phyloP scores from a whole-genome alignment of 2,329 filamentous ascomycete species.

The Hypoxylon sp. region DNA sequence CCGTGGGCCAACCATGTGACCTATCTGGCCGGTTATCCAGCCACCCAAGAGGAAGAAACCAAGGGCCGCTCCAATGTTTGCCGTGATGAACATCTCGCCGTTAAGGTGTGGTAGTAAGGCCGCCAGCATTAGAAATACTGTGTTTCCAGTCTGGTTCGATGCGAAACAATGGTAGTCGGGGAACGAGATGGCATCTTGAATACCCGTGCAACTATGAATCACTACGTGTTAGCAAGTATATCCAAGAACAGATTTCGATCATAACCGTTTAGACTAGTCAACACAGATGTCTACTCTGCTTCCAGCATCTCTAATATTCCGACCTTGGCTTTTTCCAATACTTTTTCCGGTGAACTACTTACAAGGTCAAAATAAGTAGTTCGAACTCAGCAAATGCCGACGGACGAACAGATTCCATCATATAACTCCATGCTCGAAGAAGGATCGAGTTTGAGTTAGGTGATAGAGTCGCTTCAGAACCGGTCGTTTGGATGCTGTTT shows the following conservation, averaged over 20 bases:
- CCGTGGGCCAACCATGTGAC: conserved; percentile 67
- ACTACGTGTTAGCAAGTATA: conserved; percentile 21
- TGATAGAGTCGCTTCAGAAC: conserved; percentile 19
- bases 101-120: conserved; percentile 65
- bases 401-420: conserved; percentile 56
- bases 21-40: conserved; percentile 69
- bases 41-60: conserved; percentile 70
- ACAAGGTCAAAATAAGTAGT: conserved; percentile 64
- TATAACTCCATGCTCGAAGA: conserved; percentile 47
- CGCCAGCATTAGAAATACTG: conserved; percentile 70
- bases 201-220: conserved; percentile 60
- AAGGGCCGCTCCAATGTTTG: conserved; percentile 70
- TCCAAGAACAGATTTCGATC: not conserved
- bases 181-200: conserved; percentile 72
- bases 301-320: not conserved
- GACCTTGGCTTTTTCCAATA: conserved; percentile 7
- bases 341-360: conserved; percentile 40
- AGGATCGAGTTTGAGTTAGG: conserved; percentile 35
- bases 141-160: conserved; percentile 77
- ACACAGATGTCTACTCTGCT: conserved; percentile 4
- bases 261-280: not conserved
- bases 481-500: conserved; percentile 18
- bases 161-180: conserved; percentile 74
- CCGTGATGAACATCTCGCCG: conserved; percentile 64
- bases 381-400: conserved; percentile 62